These are phyloP conservation scores for Globomyces sp. DNA, from an alignment of 371 early-diverging fungal species.

Conservation along the genomic window DNA sequence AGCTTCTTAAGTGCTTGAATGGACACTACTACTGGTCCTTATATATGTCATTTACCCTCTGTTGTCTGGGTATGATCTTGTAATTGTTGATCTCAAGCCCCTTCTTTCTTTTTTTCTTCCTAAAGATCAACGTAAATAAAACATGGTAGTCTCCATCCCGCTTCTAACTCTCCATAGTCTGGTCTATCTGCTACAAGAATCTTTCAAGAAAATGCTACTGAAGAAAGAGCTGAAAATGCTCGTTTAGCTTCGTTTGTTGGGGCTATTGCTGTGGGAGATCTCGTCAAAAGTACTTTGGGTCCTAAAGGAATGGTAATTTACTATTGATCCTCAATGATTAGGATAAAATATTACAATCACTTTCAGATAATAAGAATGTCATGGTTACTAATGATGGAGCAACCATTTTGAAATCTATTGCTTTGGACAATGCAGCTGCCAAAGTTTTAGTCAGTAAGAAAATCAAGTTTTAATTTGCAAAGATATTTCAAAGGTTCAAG, in stretches of 20 bases:
- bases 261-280: slow-evolving; percentile 96
- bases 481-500: slow-evolving; percentile 95
- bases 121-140: no score
- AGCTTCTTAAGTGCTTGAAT: no score
- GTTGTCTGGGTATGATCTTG: no score
- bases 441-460: slow-evolving; percentile 90
- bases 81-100: no score
- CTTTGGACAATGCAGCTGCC: slow-evolving; percentile 97
- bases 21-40: no score
- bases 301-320: slow-evolving; percentile 65
- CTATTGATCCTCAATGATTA: slow-evolving; percentile 15
- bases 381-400: slow-evolving; percentile 99
- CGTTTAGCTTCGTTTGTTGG: slow-evolving; percentile 94
- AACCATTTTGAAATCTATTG: slow-evolving; percentile 98
- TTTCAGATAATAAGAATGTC: slow-evolving; percentile 74
- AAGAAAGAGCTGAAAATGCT: slow-evolving; percentile 97
- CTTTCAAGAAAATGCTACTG: slow-evolving; percentile 89
- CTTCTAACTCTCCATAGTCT: neutral
- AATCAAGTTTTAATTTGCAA: neutral
- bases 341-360: slow-evolving; percentile 96
- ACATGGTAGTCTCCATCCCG: no score
- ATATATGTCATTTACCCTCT: no score
- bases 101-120: no score
- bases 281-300: slow-evolving; percentile 84
- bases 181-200: slow-evolving; percentile 31